Conservation (phyloP, 306 rosid genomes). For the Dicorynia guianensis region DNA sequence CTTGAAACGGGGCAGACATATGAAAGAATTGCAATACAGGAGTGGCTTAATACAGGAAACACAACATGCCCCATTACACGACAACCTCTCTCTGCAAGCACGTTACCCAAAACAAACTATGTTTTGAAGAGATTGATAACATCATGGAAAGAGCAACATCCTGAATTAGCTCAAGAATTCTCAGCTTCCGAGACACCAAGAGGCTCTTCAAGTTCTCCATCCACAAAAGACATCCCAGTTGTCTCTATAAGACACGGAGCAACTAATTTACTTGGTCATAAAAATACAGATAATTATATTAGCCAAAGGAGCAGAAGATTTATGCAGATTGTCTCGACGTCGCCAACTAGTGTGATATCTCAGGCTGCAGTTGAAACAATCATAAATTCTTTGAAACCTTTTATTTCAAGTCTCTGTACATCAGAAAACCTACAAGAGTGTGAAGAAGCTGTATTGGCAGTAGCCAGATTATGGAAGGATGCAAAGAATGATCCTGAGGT, state of each 20-base stretch:
- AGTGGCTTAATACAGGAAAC: conserved; percentile 93
- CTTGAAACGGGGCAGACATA: conserved; percentile 97
- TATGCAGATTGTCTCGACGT: conserved; percentile 51
- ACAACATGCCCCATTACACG: conserved; percentile 88
- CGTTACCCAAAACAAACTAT: conserved; percentile 84
- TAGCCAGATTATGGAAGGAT: conserved; percentile 82
- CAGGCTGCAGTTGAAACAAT: conserved; percentile 84
- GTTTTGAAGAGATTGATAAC: conserved; percentile 89
- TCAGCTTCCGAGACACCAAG: conserved; percentile 61
- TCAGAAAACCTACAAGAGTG: conserved; percentile 80
- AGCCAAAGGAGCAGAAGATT: conserved; percentile 71
- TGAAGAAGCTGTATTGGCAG: conserved; percentile 74
- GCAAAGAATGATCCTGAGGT: conserved; percentile 74
- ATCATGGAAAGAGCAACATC: conserved; percentile 91
- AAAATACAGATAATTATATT: conserved; percentile 50
- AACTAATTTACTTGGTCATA: conserved; percentile 47
- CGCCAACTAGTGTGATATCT: conserved; percentile 86
- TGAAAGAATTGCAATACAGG: conserved; percentile 92
- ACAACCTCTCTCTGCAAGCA: conserved; percentile 70
- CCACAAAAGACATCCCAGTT: conserved; percentile 48
- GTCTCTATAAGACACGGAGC: conserved; percentile 49
- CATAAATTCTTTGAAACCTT: conserved; percentile 69
- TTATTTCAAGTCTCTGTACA: conserved; percentile 74
- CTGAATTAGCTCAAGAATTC: conserved; percentile 74
- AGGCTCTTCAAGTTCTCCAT: conserved; percentile 54